Conservation (phyloP, 2,329 filamentous ascomycete species). For the Neocatenulostroma microsporum region DNA sequence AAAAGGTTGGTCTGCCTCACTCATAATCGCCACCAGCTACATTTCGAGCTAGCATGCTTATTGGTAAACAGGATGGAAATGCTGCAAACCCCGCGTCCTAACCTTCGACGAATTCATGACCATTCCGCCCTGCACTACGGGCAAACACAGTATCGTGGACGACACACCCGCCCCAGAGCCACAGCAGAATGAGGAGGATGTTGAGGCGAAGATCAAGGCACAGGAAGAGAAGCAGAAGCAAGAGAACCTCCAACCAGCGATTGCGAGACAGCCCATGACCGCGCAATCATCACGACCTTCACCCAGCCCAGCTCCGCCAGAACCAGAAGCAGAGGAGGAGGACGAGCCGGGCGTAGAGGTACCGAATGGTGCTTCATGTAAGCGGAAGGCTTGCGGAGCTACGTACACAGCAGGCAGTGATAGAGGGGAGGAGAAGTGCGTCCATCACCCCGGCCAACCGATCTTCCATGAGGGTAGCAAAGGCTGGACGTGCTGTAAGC, state of each 20-base stretch:
- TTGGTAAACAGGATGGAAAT: slow-evolving; percentile 52
- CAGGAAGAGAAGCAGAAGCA: slow-evolving; percentile 22
- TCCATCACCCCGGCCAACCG: slow-evolving; percentile 80
- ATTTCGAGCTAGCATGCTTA: slow-evolving; percentile 4
- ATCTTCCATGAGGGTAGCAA: slow-evolving; percentile 98
- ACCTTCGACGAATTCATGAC: slow-evolving; percentile 97
- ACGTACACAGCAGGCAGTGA: slow-evolving; percentile 54
- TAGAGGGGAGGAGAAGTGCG: slow-evolving; percentile 67
- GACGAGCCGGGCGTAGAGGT: slow-evolving; percentile 72
- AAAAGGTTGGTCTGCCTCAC: slow-evolving; percentile 61
- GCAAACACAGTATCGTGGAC: slow-evolving; percentile 86
- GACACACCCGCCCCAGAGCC: slow-evolving; percentile 45
- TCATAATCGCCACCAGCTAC: slow-evolving; percentile 1
- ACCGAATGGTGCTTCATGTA: slow-evolving; percentile 65
- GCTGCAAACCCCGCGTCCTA: slow-evolving; percentile 92
- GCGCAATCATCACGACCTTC: slow-evolving; percentile 26
- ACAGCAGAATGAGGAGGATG: slow-evolving; percentile 19
- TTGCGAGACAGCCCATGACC: slow-evolving; percentile 22
- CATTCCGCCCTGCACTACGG: slow-evolving; percentile 86
- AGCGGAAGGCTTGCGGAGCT: slow-evolving; percentile 64
- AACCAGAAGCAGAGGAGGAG: slow-evolving; percentile 66
- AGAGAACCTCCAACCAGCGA: slow-evolving; percentile 19
- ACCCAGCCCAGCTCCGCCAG: slow-evolving; percentile 51
- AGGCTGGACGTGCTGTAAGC: slow-evolving; percentile 95
- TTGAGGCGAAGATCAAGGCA: slow-evolving; percentile 27